A percentile compares a stretch with the other conserved stretches of the same genome.
These are phyloP conservation scores for Polyporus tsugae DNA, from an alignment of 1,284 basidiomycete genomes.

Conservation along the genomic window DNA sequence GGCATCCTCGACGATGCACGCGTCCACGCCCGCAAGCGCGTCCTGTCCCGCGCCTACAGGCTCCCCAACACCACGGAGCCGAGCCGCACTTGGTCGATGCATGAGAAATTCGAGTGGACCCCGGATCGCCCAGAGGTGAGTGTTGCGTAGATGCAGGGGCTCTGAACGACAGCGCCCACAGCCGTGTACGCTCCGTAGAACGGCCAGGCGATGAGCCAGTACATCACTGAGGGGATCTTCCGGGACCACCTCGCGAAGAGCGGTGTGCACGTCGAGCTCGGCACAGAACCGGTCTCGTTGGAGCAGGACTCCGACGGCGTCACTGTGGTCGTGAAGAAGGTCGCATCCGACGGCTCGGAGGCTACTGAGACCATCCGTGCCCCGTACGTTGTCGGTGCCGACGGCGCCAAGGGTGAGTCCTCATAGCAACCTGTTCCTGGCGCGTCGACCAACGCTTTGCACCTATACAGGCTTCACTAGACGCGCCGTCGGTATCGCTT, in stretches of 20 bases:
- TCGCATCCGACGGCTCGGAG: constrained; percentile 13
- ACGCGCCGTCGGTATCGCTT: constrained; percentile 41
- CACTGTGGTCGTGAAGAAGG: constrained; percentile 25
- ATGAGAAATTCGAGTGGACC: constrained; percentile 18
- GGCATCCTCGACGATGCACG: constrained; percentile 32
- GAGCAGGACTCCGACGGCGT: constrained; percentile 40
- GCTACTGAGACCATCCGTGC: constrained; percentile 24
- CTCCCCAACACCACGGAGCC: constrained; percentile 32
- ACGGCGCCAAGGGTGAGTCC: constrained; percentile 46
- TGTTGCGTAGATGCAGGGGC: not conserved
- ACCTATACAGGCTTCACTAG: constrained; percentile 36
- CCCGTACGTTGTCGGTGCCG: constrained; percentile 46
- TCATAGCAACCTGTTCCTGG: not conserved
- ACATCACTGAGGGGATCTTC: constrained; percentile 43
- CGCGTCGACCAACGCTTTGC: not conserved
- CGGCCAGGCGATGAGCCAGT: constrained; percentile 17
- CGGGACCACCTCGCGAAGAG: constrained; percentile 39
- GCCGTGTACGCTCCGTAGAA: not conserved
- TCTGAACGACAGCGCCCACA: not conserved
- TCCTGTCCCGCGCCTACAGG: constrained; percentile 30
- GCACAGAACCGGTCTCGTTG: constrained; percentile 39
- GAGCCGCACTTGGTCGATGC: constrained; percentile 19
- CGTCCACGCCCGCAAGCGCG: not conserved
- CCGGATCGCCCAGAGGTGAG: constrained; percentile 37
- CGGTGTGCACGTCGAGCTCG: constrained; percentile 42